Base-by-base conservation (phyloP, 495 filamentous ascomycete species). In the Aspergillus hancockii region DNA sequence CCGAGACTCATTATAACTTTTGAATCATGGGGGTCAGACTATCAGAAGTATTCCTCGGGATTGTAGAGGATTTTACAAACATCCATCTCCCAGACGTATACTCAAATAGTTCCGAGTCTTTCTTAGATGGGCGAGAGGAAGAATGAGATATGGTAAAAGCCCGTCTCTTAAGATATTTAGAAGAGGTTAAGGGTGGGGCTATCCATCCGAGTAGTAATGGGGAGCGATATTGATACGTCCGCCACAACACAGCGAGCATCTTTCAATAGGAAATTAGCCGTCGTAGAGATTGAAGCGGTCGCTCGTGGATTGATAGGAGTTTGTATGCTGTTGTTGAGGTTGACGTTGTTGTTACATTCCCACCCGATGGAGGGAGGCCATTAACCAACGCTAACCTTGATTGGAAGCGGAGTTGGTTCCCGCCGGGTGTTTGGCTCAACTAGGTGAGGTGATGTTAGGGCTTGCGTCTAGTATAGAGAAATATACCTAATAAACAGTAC, bases 1-100 rank as follows among this genome's bases (percentile, higher is more conserved):
- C 16, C 63, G 25, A 1, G 30, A 6, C 9, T 73, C 66, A 57
- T 73, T 73, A 51, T 64, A 73, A 18, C 63, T 63, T n/a, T 45
- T 45, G 41, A n/a, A 16, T 18, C n/a, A 45, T 14, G 2, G 2
- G 16, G 41, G 41, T 45, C n/a, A 45, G n/a, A 19, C 18, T 3
- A 45, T 45, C 18, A 45, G 41, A 45, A 14, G n/a, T n/a, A 18
- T 18, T 5, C 34, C 12, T 12, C 9, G 34, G 34, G 8, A 14
- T 36, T 36, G 13, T 36, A 36, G 34, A 10, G 12, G n/a, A n/a
- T n/a, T 10, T 14, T 45, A 45, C 41, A 21, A 45, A 45, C 41
- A 45, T 45, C 41, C 41, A 45, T 45, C 41, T 45, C 4, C 41
- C 41, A 18, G 41, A 45, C 7, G 41, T 45, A 45, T 45, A 45